Evolutionary conservation across 177 flowering plant genomes (phyloP), one percentile per base, ranked within the genome.

Genomic region (Vitis hybrid): DNA sequence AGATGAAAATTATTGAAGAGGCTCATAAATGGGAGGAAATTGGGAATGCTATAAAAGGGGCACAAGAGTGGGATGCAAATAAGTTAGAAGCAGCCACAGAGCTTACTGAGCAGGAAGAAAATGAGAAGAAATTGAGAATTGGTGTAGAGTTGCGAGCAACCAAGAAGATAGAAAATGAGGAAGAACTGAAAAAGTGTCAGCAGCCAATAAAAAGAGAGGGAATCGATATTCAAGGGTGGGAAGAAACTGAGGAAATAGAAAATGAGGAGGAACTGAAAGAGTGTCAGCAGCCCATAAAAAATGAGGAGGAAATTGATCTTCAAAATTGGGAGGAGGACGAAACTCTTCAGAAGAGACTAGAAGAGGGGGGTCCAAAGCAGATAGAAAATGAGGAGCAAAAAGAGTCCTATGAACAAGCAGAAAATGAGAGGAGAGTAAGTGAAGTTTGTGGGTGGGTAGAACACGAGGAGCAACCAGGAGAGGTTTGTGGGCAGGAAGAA

Each of bases 61-160:
- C 45, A 7, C 45, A 39, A 39, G 45, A 6, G 45, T 39, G 45
- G 45, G 45, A 4, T 68, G 61, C 62, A 31, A 14, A 60, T 63
- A 70, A 51, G 52, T 12, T 31, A 10, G 21, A 64, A 60, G 72
- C 48, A 29, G 45, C 22, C 31, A 70, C 49, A 18, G 73, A 75
- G 39, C 67, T 33, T 66, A 16, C 2, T 16, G 67, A 71, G 29
- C 67, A 39, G 11, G 78, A 51, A 58, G 73, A 56, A 29, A 53
- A 49, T 67, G 69, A 72, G 50, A 33, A 55, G 18, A 77, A 51
- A 22, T 8, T 29, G 22, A 22, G 22, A 22, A 55, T 29, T 74
- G 11, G 60, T 26, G 50, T 15, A 10, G 60, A 56, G 13, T 62
- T 49, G 48, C 64, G 29, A 60, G 79, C 64, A 72, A 60, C 26